phyloP scores from a whole-genome alignment of 73 alveolate genomes.

The Paramecium primaurelia region DNA sequence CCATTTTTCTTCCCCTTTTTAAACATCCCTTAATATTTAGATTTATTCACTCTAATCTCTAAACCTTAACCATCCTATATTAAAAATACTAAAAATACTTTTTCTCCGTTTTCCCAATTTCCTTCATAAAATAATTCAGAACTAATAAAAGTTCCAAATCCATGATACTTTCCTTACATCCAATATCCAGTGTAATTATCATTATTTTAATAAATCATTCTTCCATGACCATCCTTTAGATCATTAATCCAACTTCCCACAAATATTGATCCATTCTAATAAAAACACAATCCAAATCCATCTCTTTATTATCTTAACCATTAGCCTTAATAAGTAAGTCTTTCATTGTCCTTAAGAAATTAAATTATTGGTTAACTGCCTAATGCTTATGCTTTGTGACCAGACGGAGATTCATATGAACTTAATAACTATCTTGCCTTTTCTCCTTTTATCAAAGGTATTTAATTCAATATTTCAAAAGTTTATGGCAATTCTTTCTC shows the following conservation, averaged over 20 bases:
- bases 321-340: neutral
- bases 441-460: neutral
- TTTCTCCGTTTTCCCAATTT: neutral
- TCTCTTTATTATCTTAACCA: slow-evolving; percentile 41
- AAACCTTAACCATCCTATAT: slow-evolving; percentile 73
- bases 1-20: slow-evolving; percentile 24
- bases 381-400: neutral
- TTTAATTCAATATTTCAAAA: neutral
- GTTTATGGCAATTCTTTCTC: neutral
- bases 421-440: neutral
- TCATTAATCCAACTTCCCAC: slow-evolving; percentile 69
- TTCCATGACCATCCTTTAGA: slow-evolving; percentile 73
- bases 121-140: neutral
- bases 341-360: neutral
- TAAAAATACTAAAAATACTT: neutral
- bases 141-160: slow-evolving; percentile 62
- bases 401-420: neutral
- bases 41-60: slow-evolving; percentile 76
- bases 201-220: slow-evolving; percentile 65
- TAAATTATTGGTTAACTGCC: neutral
- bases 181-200: slow-evolving; percentile 73
- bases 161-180: slow-evolving; percentile 70
- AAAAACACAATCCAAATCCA: slow-evolving; percentile 46
- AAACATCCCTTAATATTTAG: slow-evolving; percentile 72
- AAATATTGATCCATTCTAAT: slow-evolving; percentile 71